Evolutionary conservation across 2,329 filamentous ascomycete species (phyloP).

Genomic region (Penicillium glabrum): DNA sequence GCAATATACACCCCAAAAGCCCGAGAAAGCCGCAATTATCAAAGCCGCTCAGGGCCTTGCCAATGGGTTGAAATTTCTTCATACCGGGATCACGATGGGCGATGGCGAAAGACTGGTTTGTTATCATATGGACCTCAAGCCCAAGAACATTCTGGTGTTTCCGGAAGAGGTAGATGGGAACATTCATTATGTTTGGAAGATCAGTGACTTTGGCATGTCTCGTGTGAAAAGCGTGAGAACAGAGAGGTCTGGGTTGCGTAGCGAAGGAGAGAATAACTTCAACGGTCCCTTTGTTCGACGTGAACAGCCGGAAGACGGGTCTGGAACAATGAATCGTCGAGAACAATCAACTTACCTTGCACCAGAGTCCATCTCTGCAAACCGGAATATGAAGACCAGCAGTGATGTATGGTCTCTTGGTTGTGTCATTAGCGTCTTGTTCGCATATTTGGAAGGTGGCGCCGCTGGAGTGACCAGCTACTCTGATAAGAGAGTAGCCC

Average conservation of each 20-base stretch:
- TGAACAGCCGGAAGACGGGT: neutral
- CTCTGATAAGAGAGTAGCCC: slow-evolving; percentile 16
- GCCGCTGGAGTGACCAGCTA: slow-evolving; percentile 24
- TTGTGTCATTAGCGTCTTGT: slow-evolving; percentile 41
- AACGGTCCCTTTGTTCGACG: neutral
- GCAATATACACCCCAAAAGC: slow-evolving; percentile 13
- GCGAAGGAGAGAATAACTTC: slow-evolving; percentile 12
- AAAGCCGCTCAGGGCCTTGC: slow-evolving; percentile 33
- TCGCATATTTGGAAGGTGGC: slow-evolving; percentile 39
- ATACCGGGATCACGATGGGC: slow-evolving; percentile 19
- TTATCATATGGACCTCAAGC: slow-evolving; percentile 46
- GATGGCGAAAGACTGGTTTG: slow-evolving; percentile 38
- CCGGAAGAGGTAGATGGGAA: neutral
- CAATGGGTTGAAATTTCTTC: slow-evolving; percentile 38
- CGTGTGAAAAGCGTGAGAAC: slow-evolving; percentile 30
- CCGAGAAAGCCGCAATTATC: slow-evolving; percentile 26
- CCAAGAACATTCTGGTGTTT: slow-evolving; percentile 37
- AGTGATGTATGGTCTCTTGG: slow-evolving; percentile 47
- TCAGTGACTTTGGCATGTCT: slow-evolving; percentile 46
- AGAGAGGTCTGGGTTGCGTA: slow-evolving; percentile 4
- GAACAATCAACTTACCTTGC: slow-evolving; percentile 38
- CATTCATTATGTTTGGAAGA: slow-evolving; percentile 35
- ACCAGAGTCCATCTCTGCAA: slow-evolving; percentile 30
- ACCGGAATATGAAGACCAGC: slow-evolving; percentile 31
- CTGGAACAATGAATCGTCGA: neutral